These are phyloP conservation scores for Leccinum disarticulatum DNA, from an alignment of 768 basidiomycete species.

Conservation along the genomic window DNA sequence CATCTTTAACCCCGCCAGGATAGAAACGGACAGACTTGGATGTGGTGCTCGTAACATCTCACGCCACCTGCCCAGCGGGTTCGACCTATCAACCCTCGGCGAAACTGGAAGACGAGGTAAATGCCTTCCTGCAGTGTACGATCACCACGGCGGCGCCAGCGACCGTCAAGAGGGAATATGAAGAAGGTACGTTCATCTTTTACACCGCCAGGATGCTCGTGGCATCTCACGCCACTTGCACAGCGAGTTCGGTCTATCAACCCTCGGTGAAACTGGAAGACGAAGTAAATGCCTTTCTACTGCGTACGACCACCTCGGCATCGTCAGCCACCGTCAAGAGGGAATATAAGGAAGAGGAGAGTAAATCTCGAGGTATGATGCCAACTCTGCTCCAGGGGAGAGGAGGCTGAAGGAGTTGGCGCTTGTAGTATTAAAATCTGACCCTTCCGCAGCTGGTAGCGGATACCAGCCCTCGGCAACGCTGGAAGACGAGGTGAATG, in stretches of 20 bases:
- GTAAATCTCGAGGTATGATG: not conserved
- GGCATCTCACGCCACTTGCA: not conserved
- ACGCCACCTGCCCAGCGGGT: not conserved
- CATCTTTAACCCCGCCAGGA: no score
- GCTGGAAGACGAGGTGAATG: slow-evolving; percentile 7
- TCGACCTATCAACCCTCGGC: not conserved
- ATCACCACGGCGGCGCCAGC: not conserved
- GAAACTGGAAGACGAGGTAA: slow-evolving; percentile 6
- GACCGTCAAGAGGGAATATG: not conserved
- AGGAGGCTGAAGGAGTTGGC: not conserved
- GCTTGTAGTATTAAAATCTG: not conserved
- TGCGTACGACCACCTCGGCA: no score
- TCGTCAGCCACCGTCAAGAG: not conserved
- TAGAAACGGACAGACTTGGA: not conserved
- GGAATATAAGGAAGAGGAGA: not conserved
- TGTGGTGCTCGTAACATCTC: not conserved
- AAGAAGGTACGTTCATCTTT: no score
- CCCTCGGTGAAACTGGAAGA: slow-evolving; percentile 5
- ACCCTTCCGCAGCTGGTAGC: not conserved
- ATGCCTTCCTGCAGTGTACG: not conserved
- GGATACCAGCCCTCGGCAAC: not conserved
- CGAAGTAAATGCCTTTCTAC: slow-evolving; percentile 3
- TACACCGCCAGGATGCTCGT: not conserved
- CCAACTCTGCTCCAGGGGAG: not conserved
- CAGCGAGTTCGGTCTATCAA: not conserved